Conservation (phyloP, 2,329 filamentous ascomycete species). For the Epichloe gansuensis region DNA sequence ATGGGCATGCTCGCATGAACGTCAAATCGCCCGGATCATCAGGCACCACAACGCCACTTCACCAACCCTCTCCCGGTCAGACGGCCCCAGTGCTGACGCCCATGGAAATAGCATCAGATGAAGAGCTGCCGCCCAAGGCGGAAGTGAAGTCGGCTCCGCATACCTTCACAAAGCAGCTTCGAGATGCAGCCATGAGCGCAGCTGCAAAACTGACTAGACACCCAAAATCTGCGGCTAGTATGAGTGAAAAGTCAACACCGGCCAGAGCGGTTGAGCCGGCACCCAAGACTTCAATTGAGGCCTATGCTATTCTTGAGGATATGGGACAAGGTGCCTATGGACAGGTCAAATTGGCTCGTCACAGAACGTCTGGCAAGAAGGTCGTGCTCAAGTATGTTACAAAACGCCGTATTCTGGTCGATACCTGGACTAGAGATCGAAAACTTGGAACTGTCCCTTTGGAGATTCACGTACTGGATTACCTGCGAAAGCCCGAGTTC, state of each 20-base stretch:
- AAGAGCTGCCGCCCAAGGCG: conserved; percentile 29
- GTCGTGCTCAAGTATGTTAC: conserved; percentile 97
- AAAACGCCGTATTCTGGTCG: conserved; percentile 89
- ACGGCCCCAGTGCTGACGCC: conserved; percentile 45
- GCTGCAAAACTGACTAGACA: conserved; percentile 40
- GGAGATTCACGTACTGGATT: conserved; percentile 95
- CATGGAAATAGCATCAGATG: conserved; percentile 42
- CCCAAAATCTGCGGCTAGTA: conserved; percentile 18
- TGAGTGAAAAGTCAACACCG: conserved; percentile 20
- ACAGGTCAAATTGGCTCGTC: conserved; percentile 86
- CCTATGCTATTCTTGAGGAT: conserved; percentile 88
- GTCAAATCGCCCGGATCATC: conserved; percentile 51
- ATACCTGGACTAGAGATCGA: conserved; percentile 95
- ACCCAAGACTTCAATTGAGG: conserved; percentile 72
- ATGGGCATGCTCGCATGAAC: conserved; percentile 50
- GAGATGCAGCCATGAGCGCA: conserved; percentile 42
- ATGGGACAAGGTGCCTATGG: conserved; percentile 98
- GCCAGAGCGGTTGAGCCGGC: conserved; percentile 25
- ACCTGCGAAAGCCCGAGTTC: conserved; percentile 62
- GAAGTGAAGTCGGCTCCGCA: conserved; percentile 29
- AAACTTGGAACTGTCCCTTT: conserved; percentile 87
- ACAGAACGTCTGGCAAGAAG: conserved; percentile 70
- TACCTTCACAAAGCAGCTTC: conserved; percentile 43
- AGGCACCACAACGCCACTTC: conserved; percentile 57
- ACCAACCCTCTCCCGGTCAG: conserved; percentile 69